Base-by-base conservation (phyloP, 805 yeast genomes). In the Nadsonia fulvescens region DNA sequence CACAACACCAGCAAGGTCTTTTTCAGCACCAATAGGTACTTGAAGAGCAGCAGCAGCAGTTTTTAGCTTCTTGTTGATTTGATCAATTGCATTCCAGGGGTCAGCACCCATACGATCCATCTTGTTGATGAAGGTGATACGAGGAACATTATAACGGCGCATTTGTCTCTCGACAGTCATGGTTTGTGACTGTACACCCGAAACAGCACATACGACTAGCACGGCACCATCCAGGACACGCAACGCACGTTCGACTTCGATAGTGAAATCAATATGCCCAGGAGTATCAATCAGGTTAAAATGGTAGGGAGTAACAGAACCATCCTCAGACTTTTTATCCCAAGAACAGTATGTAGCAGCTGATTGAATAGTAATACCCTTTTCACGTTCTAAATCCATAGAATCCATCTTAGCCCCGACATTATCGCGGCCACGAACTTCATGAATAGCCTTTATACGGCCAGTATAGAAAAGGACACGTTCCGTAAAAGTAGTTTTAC, bases 351-450 rank as follows among this genome's bases (percentile, higher is more conserved):
- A 89, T 2, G 98, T 89, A 18, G 98, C 98, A 36, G 98, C 98
- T 33, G 94, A 81, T 56, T 89, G 98, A 48, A 89, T 89, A 27
- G 98, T 89, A 46, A 89, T 89, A 53, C 98, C 98, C 50, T 89
- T 89, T 53, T 89, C 98, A 49, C 98, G 71, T 56, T 89, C 98
- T 39, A 89, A 63, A 42, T 89, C 98, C 98, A 89, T 89, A 34
- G 83, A 86, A 53, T 89, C 98, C 99, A 89, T 89, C 57, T 83
- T 89, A 30, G 99, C 99, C 34, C 99, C 99, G 32, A 89, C 96
- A 38, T 82, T 73, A 50, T 89, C 98, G 44, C 89, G 70, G 24
- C 98, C 98, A 50, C 98, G 66, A 6, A 54, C 95, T 53, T 83
- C 96, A 46, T 83, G 96, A 43, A 83, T 86, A 15, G 93, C 92